Evolutionary conservation across 495 filamentous ascomycete species (phyloP), one percentile per base, ranked within the genome.

Genomic region (Annulohypoxylon moriforme): DNA sequence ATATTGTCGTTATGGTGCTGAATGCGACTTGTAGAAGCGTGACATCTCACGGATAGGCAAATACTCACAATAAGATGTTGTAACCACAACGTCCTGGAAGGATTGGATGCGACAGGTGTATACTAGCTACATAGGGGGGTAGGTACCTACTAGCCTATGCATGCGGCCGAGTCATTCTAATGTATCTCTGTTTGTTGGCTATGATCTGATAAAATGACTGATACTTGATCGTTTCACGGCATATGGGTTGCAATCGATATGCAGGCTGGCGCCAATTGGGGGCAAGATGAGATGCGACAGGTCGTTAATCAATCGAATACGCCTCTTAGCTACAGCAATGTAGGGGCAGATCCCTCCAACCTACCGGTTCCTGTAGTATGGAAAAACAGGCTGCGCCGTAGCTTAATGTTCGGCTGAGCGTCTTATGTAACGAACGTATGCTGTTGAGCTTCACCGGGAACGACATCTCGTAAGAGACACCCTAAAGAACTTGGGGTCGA

Each of bases 31-130:
- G 14, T 55, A 40, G 14, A n/a, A n/a, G 11, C 9, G n/a, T 5
- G n/a, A 34, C 20, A 34, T 55, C n/a, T n/a, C n/a, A n/a, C n/a
- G n/a, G n/a, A n/a, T n/a, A n/a, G n/a, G n/a, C n/a, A n/a, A n/a
- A n/a, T n/a, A n/a, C n/a, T n/a, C n/a, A n/a, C n/a, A n/a, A n/a
- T n/a, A n/a, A n/a, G n/a, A n/a, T n/a, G n/a, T n/a, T n/a, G n/a
- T n/a, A n/a, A 18, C n/a, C 5, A 55, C 10, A 33, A 34, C 20
- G 6, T 20, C n/a, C 27, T 55, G 4, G n/a, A 18, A 34, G 50
- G 50, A 55, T 55, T 55, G n/a, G 13, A 29, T 53, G 49, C 49
- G 49, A 53, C 49, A 29, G 9, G n/a, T 3, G 29, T 14, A 29
- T n/a, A 29, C n/a, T n/a, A n/a, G n/a, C n/a, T n/a, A n/a, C n/a